These are phyloP conservation scores for Litsea cubeba DNA, from an alignment of 164 flowering plant genomes.

Conservation along the genomic window DNA sequence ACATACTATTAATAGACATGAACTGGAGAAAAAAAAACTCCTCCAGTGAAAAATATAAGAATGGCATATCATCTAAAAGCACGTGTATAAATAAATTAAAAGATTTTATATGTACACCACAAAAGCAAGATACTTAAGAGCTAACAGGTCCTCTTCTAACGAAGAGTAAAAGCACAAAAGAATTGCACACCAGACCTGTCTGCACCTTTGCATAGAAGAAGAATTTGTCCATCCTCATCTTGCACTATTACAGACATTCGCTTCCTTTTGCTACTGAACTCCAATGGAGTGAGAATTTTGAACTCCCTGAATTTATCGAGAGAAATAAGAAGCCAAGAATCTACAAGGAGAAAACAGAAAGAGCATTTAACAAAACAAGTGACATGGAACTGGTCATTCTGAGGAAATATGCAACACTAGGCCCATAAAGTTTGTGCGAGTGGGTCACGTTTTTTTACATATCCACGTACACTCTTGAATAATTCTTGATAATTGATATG, in stretches of 20 bases:
- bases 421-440: neutral
- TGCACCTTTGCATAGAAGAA: conserved; percentile 95
- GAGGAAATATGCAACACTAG: neutral
- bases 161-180: conserved; percentile 1
- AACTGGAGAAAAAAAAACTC: neutral
- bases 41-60: neutral
- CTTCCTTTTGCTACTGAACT: conserved; percentile 93
- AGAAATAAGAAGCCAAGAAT: conserved; percentile 6
- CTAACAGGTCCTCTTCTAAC: neutral
- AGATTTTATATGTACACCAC: neutral
- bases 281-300: conserved; percentile 74
- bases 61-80: neutral
- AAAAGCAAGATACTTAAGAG: neutral
- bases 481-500: neutral
- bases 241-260: conserved; percentile 88
- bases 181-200: conserved; percentile 65
- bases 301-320: conserved; percentile 53
- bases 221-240: conserved; percentile 76
- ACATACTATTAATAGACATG: neutral
- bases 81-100: neutral
- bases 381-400: neutral
- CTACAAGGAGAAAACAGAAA: conserved; percentile 1
- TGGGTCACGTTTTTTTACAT: neutral
- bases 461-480: neutral
- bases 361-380: neutral